These are phyloP conservation scores for Dissophora ornata DNA, from an alignment of 192 early-diverging fungal species.

Conservation along the genomic window DNA sequence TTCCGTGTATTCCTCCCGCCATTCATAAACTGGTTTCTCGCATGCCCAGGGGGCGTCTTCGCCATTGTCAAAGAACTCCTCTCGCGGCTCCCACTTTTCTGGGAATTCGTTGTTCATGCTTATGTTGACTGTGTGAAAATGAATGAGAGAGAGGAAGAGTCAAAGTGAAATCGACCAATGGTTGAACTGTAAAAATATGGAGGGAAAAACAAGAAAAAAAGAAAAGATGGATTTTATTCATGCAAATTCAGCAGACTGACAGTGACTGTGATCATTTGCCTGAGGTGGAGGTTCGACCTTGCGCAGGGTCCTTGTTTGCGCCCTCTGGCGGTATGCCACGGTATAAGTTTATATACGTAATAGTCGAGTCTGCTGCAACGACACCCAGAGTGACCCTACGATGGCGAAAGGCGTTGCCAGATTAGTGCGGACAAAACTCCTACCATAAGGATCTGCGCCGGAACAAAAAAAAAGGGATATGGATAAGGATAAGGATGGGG, in stretches of 20 bases:
- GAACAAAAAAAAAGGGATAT: background rate
- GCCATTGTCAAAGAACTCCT: background rate
- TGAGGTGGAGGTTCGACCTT: too few relatives aligned
- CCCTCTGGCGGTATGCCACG: constrained; percentile 11
- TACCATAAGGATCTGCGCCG: too few relatives aligned
- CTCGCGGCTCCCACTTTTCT: constrained; percentile 2
- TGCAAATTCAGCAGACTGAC: too few relatives aligned
- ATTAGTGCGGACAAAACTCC: constrained; percentile 6
- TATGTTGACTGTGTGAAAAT: too few relatives aligned
- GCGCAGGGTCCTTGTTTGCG: too few relatives aligned
- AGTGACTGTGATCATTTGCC: too few relatives aligned
- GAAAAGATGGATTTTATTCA: too few relatives aligned
- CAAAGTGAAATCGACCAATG: too few relatives aligned
- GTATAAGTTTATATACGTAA: constrained; percentile 33
- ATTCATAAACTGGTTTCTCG: constrained; percentile 60
- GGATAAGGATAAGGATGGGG: too few relatives aligned
- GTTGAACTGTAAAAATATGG: too few relatives aligned
- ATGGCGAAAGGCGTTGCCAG: background rate
- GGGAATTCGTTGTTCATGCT: background rate
- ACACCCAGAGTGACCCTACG: constrained; percentile 33
- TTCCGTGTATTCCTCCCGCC: constrained; percentile 64
- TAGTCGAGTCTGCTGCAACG: constrained; percentile 27
- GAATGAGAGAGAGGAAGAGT: background rate
- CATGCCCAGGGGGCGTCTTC: constrained; percentile 47
- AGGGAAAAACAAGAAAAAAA: too few relatives aligned